Percentiles rank a stretch among this genome's conserved stretches.
Evolutionary conservation across 2,329 filamentous ascomycete genomes (phyloP).

Genomic region (Pseudonectria buxi): DNA sequence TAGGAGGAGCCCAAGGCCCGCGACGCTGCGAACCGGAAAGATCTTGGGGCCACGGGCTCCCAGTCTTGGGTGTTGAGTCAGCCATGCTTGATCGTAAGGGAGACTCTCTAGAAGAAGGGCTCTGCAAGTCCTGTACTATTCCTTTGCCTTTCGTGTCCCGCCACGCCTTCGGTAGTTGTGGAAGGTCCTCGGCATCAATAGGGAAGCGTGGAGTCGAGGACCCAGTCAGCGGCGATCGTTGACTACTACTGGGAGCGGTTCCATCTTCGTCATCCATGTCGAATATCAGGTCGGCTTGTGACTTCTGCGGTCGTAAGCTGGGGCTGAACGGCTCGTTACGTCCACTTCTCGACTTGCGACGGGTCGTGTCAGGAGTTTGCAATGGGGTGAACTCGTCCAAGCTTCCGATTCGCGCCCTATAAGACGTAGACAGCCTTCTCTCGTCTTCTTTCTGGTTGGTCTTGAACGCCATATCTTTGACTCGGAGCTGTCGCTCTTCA

Average conservation of each 20-base stretch:
- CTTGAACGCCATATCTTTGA: slow-evolving; percentile 71
- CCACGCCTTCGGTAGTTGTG: slow-evolving; percentile 26
- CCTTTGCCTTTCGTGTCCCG: slow-evolving; percentile 23
- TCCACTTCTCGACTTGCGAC: slow-evolving; percentile 39
- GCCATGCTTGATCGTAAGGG: slow-evolving; percentile 15
- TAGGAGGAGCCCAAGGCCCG: slow-evolving; percentile 44
- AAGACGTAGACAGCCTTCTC: slow-evolving; percentile 52
- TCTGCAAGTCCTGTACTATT: slow-evolving; percentile 8
- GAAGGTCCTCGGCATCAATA: slow-evolving; percentile 22
- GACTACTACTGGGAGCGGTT: slow-evolving; percentile 25
- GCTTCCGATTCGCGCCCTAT: slow-evolving; percentile 53
- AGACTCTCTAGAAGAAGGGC: slow-evolving; percentile 6
- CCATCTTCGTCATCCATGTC: slow-evolving; percentile 79
- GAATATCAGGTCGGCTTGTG: slow-evolving; percentile 75
- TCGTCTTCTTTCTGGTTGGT: slow-evolving; percentile 59
- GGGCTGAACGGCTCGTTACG: slow-evolving; percentile 59
- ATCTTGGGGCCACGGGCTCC: slow-evolving; percentile 1
- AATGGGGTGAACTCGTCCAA: slow-evolving; percentile 52
- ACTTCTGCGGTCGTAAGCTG: slow-evolving; percentile 59
- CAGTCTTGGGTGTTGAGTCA: slow-evolving; percentile 4
- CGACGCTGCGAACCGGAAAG: slow-evolving; percentile 13
- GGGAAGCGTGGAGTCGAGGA: slow-evolving; percentile 13
- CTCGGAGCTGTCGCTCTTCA: slow-evolving; percentile 60
- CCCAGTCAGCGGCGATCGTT: slow-evolving; percentile 17
- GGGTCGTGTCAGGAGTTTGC: slow-evolving; percentile 37